phyloP scores from a whole-genome alignment of 2,329 filamentous ascomycete species.

The Coniochaeta sp. region DNA sequence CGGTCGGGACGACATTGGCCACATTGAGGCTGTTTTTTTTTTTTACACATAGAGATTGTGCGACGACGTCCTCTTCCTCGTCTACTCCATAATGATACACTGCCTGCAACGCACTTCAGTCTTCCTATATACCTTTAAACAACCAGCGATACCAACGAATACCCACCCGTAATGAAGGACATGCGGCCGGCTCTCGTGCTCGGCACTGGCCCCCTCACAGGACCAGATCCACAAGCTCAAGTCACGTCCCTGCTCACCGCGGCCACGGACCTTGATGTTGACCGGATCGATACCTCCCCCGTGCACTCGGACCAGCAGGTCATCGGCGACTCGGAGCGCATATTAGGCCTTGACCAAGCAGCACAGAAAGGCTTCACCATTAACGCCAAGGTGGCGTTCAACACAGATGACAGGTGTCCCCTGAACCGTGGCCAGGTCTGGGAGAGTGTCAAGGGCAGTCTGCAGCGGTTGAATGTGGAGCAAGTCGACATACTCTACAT shows the following conservation, averaged over 20 bases:
- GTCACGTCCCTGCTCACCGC: not conserved
- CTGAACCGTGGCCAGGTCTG: not conserved
- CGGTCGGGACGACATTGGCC: not conserved
- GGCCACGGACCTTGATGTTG: not conserved
- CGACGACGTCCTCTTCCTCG: not conserved
- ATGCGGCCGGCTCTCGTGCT: not conserved
- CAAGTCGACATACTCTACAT: not conserved
- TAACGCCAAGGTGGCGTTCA: not conserved
- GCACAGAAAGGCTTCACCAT: not conserved
- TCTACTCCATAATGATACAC: not conserved
- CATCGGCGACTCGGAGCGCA: not conserved
- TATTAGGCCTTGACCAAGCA: not conserved
- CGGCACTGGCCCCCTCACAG: not conserved
- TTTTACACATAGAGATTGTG: not conserved
- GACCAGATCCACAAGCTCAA: not conserved
- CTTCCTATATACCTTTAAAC: not conserved
- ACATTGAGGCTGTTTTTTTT: not conserved
- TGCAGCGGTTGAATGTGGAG: not conserved
- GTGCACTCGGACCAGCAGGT: not conserved
- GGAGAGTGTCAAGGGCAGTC: not conserved
- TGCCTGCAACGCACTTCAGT: not conserved
- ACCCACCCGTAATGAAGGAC: not conserved
- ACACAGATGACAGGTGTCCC: not conserved
- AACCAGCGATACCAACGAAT: not conserved
- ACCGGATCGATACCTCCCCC: not conserved